Percentiles rank a stretch among this genome's conserved stretches.
These are phyloP conservation scores for Sporobolus alterniflorus DNA, from an alignment of 202 grass and related monocot genomes.

Conservation along the genomic window DNA sequence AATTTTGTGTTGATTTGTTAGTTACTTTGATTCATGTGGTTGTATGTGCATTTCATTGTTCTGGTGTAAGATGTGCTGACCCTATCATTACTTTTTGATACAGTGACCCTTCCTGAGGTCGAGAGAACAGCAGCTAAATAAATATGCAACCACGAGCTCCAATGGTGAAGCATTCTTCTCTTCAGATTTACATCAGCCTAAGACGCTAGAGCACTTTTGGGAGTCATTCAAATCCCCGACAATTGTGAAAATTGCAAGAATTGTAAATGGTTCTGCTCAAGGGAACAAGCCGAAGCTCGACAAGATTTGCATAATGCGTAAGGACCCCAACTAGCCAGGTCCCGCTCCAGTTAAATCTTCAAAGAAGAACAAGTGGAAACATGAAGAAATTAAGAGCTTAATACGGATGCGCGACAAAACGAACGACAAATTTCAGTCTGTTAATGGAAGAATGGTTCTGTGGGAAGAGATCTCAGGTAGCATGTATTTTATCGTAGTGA, in stretches of 20 bases:
- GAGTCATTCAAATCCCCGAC: slow-evolving; percentile 69
- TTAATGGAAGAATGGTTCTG: slow-evolving; percentile 94
- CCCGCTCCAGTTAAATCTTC: slow-evolving; percentile 52
- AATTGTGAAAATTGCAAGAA: slow-evolving; percentile 55
- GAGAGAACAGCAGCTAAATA: slow-evolving; percentile 36
- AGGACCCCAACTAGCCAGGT: slow-evolving; percentile 45
- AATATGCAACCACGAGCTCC: slow-evolving; percentile 55
- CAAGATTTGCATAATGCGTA: slow-evolving; percentile 44
- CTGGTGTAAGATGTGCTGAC: slow-evolving; percentile 18
- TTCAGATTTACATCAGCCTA: slow-evolving; percentile 60
- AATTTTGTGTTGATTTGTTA: slow-evolving; percentile 9
- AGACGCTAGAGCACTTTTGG: slow-evolving; percentile 68
- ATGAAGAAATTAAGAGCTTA: slow-evolving; percentile 85
- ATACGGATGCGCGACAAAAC: slow-evolving; percentile 82
- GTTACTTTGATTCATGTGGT: not conserved
- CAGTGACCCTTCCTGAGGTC: slow-evolving; percentile 46
- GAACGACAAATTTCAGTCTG: slow-evolving; percentile 75
- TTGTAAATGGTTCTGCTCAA: slow-evolving; percentile 53
- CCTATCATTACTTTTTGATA: slow-evolving; percentile 17
- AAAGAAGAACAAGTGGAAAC: slow-evolving; percentile 91
- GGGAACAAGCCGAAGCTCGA: slow-evolving; percentile 39
- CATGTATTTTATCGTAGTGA: slow-evolving; percentile 37
- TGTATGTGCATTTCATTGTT: not conserved
- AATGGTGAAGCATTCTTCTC: slow-evolving; percentile 58
- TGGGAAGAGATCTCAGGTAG: slow-evolving; percentile 88